Evolutionary conservation across 2,329 filamentous ascomycete species (phyloP).

Genomic region (Knoxdaviesia capensis): DNA sequence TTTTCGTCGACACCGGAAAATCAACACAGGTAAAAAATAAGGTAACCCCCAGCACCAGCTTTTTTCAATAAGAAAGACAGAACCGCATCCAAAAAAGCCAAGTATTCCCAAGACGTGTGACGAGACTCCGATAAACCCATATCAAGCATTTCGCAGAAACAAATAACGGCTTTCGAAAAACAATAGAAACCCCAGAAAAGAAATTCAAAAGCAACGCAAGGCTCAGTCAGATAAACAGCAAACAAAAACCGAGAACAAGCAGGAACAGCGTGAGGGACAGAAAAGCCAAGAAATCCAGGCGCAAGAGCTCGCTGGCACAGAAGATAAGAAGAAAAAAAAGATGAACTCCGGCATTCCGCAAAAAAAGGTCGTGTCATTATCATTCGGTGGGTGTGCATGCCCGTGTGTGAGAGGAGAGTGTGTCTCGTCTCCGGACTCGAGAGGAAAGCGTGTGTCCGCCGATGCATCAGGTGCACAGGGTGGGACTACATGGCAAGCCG

Average conservation of each 20-base stretch:
- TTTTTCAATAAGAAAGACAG: constrained; percentile 1
- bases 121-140: neutral
- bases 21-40: neutral
- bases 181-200: neutral
- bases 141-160: neutral
- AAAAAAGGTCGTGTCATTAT: too few relatives aligned
- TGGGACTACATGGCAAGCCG: too few relatives aligned
- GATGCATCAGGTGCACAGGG: too few relatives aligned
- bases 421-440: too few relatives aligned
- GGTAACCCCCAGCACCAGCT: constrained; percentile 2
- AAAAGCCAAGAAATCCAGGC: neutral
- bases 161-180: neutral
- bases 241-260: neutral
- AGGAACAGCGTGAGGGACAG: neutral
- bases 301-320: neutral
- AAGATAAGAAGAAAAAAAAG: constrained; percentile 1
- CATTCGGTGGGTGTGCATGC: too few relatives aligned
- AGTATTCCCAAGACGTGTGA: neutral
- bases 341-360: neutral
- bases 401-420: too few relatives aligned
- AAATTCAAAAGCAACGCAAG: neutral
- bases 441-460: too few relatives aligned
- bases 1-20: too few relatives aligned
- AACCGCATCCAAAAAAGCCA: neutral
- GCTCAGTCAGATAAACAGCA: neutral